These are phyloP conservation scores for Apophysomyces sp. DNA, from an alignment of 371 early-diverging fungal species.

Conservation along the genomic window DNA sequence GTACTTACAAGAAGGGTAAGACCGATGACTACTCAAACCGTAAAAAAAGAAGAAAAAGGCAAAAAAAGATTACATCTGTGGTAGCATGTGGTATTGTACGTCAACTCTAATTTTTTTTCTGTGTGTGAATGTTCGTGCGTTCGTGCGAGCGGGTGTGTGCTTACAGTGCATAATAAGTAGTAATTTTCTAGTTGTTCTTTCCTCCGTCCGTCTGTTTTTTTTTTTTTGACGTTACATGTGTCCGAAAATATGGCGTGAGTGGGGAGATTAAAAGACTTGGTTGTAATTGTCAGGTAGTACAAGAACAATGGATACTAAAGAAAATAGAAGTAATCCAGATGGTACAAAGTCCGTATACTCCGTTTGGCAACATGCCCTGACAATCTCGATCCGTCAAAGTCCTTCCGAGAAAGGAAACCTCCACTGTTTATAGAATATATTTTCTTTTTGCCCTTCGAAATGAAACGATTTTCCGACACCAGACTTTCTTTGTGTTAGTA, in stretches of 20 bases:
- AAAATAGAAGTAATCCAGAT: slow-evolving; percentile 1
- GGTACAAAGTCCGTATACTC: not conserved
- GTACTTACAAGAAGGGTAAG: not conserved
- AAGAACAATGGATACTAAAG: slow-evolving; percentile 1
- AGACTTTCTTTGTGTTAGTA: not conserved
- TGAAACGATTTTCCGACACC: not conserved
- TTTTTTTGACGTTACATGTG: not conserved
- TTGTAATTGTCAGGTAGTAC: not conserved
- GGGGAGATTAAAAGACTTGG: not conserved
- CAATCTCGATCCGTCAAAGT: slow-evolving; percentile 1
- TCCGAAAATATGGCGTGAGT: slow-evolving; percentile 1
- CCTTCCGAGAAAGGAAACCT: not conserved
- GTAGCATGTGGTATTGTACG: not conserved
- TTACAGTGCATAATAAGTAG: not conserved
- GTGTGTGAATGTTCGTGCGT: too few relatives aligned
- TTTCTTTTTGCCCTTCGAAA: not conserved
- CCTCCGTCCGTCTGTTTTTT: not conserved
- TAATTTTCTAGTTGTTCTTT: not conserved
- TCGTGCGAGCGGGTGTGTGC: too few relatives aligned
- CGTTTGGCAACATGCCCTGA: not conserved
- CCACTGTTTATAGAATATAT: not conserved
- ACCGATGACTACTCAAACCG: not conserved
- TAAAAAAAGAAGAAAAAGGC: too few relatives aligned
- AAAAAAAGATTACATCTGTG: not conserved
- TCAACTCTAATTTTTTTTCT: not conserved